These are phyloP conservation scores for Claviceps sp. DNA, from an alignment of 2,329 filamentous ascomycete genomes.

Conservation along the genomic window DNA sequence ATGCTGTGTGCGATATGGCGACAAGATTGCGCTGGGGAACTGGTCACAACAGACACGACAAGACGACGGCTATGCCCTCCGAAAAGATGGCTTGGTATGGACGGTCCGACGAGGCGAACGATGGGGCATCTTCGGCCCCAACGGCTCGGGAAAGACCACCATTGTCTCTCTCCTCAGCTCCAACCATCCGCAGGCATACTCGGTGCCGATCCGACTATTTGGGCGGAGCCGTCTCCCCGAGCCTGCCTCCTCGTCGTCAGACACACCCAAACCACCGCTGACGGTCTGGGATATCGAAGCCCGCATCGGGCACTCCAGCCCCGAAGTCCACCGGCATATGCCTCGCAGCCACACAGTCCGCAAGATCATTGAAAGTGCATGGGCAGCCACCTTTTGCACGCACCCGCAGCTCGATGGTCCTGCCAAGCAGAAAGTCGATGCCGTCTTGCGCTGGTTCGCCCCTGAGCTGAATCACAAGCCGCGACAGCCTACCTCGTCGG, in stretches of 20 bases:
- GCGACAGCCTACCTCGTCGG: background rate
- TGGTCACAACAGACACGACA: conserved; percentile 49
- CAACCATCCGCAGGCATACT: conserved; percentile 91
- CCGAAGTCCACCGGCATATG: conserved; percentile 89
- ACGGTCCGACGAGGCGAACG: conserved; percentile 69
- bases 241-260: conserved; percentile 39
- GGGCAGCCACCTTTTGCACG: conserved; percentile 74
- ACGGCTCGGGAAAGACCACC: conserved; percentile 93
- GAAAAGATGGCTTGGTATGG: conserved; percentile 60
- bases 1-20: conserved; percentile 67
- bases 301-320: conserved; percentile 83
- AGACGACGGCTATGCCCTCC: conserved; percentile 21
- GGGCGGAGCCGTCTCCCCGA: conserved; percentile 68
- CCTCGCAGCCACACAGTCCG: conserved; percentile 63
- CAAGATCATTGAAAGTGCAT: conserved; percentile 69
- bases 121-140: conserved; percentile 87
- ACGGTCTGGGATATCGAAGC: conserved; percentile 88
- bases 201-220: conserved; percentile 75
- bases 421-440: conserved; percentile 48
- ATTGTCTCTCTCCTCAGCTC: conserved; percentile 85
- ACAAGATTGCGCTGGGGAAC: conserved; percentile 64
- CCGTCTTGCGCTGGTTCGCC: conserved; percentile 64
- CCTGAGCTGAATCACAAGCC: conserved; percentile 53
- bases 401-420: conserved; percentile 49
- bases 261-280: conserved; percentile 39